Percentiles rank a stretch among this genome's conserved stretches.
phyloP scores from a whole-genome alignment of 106 monocot species.

The Acanthochlamys bracteata region DNA sequence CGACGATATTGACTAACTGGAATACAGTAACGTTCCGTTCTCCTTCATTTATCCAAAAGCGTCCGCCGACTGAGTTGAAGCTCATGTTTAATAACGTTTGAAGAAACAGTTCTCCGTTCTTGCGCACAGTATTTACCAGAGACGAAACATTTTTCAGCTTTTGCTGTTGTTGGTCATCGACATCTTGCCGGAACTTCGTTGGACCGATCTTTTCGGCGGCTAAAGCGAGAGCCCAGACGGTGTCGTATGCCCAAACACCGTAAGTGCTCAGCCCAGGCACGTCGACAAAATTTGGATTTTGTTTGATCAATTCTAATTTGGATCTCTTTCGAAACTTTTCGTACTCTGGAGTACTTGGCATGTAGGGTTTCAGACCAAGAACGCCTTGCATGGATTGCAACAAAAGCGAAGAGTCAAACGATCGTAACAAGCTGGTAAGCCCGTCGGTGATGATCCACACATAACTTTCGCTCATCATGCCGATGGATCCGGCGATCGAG shows the following conservation, averaged over 20 bases:
- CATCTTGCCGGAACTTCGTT: background rate
- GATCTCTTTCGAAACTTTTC: background rate
- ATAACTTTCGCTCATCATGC: constrained; percentile 23
- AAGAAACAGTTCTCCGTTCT: constrained; percentile 35
- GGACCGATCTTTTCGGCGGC: constrained; percentile 29
- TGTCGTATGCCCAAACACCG: constrained; percentile 57
- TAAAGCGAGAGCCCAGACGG: constrained; percentile 44
- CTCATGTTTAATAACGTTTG: constrained; percentile 1
- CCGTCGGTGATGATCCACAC: constrained; percentile 23
- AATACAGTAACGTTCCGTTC: constrained; percentile 26
- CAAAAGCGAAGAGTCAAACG: background rate
- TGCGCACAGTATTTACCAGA: too few species aligned
- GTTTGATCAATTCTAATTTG: constrained; percentile 17
- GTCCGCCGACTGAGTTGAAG: constrained; percentile 38
- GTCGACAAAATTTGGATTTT: constrained; percentile 5
- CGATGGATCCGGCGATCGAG: background rate
- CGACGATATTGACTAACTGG: constrained; percentile 51
- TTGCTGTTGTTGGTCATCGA: too few species aligned
- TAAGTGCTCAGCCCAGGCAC: constrained; percentile 12
- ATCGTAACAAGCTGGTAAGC: constrained; percentile 1
- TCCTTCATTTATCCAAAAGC: constrained; percentile 27
- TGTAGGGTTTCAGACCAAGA: constrained; percentile 11
- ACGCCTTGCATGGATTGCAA: constrained; percentile 13
- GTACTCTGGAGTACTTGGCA: background rate
- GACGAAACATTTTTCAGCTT: too few species aligned